Evolutionary conservation across 768 basidiomycete genomes (phyloP).

Genomic region (Russula compacta): DNA sequence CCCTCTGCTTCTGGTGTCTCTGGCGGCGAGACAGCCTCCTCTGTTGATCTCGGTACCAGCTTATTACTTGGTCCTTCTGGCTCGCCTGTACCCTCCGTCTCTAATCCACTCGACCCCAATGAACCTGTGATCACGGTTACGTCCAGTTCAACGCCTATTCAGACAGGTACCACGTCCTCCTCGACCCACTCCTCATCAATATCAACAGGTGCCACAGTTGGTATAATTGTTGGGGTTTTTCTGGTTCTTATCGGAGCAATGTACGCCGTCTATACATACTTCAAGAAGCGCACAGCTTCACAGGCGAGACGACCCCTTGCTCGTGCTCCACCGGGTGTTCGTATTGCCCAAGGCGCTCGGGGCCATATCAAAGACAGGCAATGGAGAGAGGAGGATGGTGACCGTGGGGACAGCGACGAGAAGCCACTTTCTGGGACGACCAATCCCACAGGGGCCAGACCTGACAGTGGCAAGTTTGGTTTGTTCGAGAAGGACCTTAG

Average conservation of each 20-base stretch:
- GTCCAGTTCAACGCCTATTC: background rate
- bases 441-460: background rate
- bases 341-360: background rate
- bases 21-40: background rate
- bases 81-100: background rate
- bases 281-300: constrained; percentile 2
- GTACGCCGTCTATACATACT: constrained; percentile 2
- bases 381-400: constrained; percentile 1
- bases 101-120: background rate
- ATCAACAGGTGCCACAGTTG: constrained; percentile 14
- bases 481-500: constrained; percentile 20
- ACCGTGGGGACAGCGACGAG: constrained; percentile 5
- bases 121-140: background rate
- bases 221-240: constrained; percentile 11
- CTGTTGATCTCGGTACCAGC: background rate
- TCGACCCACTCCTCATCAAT: background rate
- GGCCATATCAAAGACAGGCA: background rate
- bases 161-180: background rate
- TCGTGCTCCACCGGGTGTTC: constrained; percentile 2
- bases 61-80: constrained; percentile 1
- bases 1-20: constrained; percentile 6
- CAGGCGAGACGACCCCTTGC: background rate
- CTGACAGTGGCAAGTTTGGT: background rate
- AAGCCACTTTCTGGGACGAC: background rate
- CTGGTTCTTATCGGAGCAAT: constrained; percentile 5